phyloP scores from a whole-genome alignment of 1,284 basidiomycete genomes.

The Gymnopus androsaceus region DNA sequence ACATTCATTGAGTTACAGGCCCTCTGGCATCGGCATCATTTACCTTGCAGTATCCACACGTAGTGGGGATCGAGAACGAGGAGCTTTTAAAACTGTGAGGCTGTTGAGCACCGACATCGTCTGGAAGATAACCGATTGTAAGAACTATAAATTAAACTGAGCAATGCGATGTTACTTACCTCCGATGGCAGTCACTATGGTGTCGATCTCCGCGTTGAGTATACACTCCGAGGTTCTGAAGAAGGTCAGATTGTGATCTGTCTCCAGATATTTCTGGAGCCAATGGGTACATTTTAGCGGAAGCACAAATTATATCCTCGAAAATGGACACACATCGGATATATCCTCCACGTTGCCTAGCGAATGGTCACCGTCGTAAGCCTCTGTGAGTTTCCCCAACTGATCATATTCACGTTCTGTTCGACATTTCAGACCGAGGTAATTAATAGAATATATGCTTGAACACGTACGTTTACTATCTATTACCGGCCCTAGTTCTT shows the following conservation, averaged over 20 bases:
- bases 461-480: constrained; percentile 58
- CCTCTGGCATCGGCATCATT: constrained; percentile 14
- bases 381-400: constrained; percentile 48
- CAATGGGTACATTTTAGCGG: constrained; percentile 7
- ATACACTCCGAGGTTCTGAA: constrained; percentile 56
- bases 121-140: constrained; percentile 36
- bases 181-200: constrained; percentile 62
- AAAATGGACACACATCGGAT: constrained; percentile 52
- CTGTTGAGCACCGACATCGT: constrained; percentile 67
- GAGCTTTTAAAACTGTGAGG: constrained; percentile 83
- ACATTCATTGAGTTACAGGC: neutral
- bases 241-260: constrained; percentile 59
- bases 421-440: constrained; percentile 17
- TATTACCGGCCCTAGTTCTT: constrained; percentile 59
- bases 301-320: neutral
- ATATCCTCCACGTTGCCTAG: constrained; percentile 66
- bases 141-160: neutral
- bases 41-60: constrained; percentile 81
- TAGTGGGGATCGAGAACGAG: constrained; percentile 80
- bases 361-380: constrained; percentile 53
- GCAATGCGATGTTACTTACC: constrained; percentile 50
- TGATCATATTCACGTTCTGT: constrained; percentile 62
- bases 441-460: neutral
- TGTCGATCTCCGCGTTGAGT: constrained; percentile 60
- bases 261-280: constrained; percentile 63